These are phyloP conservation scores for Nelumbo lutea DNA, from an alignment of 164 flowering plant species.

Conservation along the genomic window DNA sequence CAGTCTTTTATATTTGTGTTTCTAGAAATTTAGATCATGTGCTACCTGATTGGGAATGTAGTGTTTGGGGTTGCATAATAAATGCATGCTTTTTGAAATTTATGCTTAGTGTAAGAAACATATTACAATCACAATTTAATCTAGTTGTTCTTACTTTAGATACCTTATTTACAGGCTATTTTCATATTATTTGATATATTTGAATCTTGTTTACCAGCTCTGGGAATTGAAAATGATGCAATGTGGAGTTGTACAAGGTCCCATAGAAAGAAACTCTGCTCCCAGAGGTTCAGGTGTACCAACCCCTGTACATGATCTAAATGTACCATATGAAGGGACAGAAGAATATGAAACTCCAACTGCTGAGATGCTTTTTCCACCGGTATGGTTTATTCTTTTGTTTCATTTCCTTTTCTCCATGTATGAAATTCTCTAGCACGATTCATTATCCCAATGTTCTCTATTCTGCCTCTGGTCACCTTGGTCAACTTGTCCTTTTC, in stretches of 20 bases:
- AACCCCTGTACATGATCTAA: conserved; percentile 20
- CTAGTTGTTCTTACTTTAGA: not conserved
- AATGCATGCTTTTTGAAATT: not conserved
- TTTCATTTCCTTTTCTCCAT: not conserved
- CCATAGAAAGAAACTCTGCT: conserved; percentile 12
- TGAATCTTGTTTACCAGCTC: conserved; percentile 11
- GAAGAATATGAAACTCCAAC: conserved; percentile 24
- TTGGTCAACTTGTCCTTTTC: too few species aligned
- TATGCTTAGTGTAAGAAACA: not conserved
- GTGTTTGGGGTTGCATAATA: too few species aligned
- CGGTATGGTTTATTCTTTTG: conserved; percentile 5
- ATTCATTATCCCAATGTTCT: not conserved
- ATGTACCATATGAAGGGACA: conserved; percentile 20
- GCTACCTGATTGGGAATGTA: too few species aligned
- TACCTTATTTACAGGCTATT: not conserved
- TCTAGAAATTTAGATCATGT: too few species aligned
- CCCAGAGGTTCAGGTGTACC: conserved; percentile 1
- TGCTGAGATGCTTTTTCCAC: conserved; percentile 23
- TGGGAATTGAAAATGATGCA: conserved; percentile 24
- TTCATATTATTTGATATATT: not conserved
- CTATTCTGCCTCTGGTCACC: too few species aligned
- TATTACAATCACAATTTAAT: not conserved
- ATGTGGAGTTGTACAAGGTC: conserved; percentile 17
- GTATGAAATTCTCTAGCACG: not conserved
- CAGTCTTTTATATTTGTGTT: too few species aligned